phyloP scores from a whole-genome alignment of 441 rosid species.

The Melastoma candidum region DNA sequence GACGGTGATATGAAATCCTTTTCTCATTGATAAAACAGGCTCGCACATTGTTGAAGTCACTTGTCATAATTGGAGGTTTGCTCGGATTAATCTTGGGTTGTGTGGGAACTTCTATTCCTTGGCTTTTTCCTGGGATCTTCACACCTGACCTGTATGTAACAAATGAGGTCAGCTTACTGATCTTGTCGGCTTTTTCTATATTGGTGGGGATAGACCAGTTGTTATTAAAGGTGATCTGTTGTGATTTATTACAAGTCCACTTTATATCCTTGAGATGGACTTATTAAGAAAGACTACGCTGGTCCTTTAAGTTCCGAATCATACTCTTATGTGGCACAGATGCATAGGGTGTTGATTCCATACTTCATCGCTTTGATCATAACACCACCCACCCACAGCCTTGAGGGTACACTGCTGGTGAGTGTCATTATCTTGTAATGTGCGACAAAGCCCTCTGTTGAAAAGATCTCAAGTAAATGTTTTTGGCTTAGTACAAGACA shows the following conservation, averaged over 20 bases:
- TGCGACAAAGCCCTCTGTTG: not conserved
- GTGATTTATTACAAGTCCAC: not conserved
- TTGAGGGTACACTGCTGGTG: conserved; percentile 26
- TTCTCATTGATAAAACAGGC: conserved; percentile 15
- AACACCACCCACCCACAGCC: conserved; percentile 21
- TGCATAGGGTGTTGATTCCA: conserved; percentile 24
- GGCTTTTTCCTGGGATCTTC: conserved; percentile 26
- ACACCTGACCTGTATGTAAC: conserved; percentile 23
- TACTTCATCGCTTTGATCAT: conserved; percentile 18
- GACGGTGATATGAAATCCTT: not conserved
- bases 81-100: conserved; percentile 21
- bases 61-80: conserved; percentile 20
- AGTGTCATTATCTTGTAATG: not conserved
- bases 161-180: conserved; percentile 19
- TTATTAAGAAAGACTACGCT: not conserved
- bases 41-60: conserved; percentile 23
- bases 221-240: too few relatives aligned
- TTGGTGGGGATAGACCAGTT: too few relatives aligned
- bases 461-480: not conserved
- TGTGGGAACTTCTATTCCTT: conserved; percentile 25
- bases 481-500: not conserved
- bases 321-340: conserved; percentile 9
- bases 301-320: not conserved
- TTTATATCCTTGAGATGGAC: not conserved
- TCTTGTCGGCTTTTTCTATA: not conserved